phyloP scores from a whole-genome alignment of 805 yeast species.

The Cyberlindnera lachancei region DNA sequence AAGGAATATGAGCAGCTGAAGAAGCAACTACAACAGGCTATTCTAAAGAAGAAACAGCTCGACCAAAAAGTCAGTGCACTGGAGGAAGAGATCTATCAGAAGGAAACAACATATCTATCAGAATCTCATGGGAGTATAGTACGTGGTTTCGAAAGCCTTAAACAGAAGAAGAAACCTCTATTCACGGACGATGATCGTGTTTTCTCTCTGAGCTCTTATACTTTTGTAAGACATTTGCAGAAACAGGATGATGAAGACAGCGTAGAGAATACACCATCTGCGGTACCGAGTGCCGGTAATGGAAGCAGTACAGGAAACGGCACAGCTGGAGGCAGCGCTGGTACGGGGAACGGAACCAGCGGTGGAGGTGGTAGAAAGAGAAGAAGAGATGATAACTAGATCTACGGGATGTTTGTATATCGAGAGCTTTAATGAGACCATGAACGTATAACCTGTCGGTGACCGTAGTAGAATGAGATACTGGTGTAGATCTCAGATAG shows the following conservation, averaged over 20 bases:
- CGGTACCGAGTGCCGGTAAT: no score
- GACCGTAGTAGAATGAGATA: no score
- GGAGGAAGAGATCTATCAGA: conserved; percentile 73
- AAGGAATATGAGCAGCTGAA: conserved; percentile 60
- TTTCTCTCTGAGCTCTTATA: conserved; percentile 68
- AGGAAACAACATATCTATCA: conserved; percentile 70
- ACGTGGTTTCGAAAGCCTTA: conserved; percentile 81
- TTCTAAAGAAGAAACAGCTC: conserved; percentile 53
- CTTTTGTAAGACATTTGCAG: conserved; percentile 56
- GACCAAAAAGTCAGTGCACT: conserved; percentile 54
- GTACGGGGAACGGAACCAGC: no score
- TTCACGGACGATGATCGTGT: conserved; percentile 73
- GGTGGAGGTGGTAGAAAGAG: no score
- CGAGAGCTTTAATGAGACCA: no score
- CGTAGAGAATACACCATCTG: conserved; percentile 16
- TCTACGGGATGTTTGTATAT: no score
- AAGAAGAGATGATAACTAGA: conserved; percentile 13
- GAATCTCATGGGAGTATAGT: conserved; percentile 68
- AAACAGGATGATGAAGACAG: conserved; percentile 32
- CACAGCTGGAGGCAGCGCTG: no score
- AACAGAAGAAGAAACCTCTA: conserved; percentile 32
- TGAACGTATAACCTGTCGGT: no score
- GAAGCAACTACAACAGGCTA: conserved; percentile 55
- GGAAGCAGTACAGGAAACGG: neutral
- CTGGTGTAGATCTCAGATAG: no score